Evolutionary conservation across 148 eudicot species (phyloP).

Genomic region (Oxyria digyna): DNA sequence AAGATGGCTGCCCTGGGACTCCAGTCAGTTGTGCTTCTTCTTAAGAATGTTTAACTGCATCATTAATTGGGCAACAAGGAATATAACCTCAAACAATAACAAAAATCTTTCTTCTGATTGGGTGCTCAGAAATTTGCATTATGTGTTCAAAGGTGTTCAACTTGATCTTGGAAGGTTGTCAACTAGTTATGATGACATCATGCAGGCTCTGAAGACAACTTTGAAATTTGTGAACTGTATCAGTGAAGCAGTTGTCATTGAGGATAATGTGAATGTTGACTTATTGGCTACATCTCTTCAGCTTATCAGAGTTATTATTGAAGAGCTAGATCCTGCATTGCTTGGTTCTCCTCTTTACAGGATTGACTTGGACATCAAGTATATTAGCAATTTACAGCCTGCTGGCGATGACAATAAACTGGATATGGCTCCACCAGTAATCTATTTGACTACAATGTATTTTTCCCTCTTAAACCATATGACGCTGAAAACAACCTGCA

Average conservation of each 20-base stretch:
- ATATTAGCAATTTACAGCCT: slow-evolving; percentile 16
- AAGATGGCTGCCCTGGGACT: no score
- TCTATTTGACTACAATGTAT: slow-evolving; percentile 32
- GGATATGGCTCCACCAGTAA: slow-evolving; percentile 54
- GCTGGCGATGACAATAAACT: slow-evolving; percentile 16
- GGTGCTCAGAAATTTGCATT: no score
- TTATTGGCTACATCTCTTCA: slow-evolving; percentile 22
- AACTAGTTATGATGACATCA: slow-evolving; percentile 33
- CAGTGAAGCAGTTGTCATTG: slow-evolving; percentile 24
- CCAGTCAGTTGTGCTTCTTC: slow-evolving; percentile 42
- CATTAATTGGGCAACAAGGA: slow-evolving; percentile 22
- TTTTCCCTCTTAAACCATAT: slow-evolving; percentile 23
- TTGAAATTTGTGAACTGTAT: slow-evolving; percentile 30
- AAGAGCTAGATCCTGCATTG: slow-evolving; percentile 50
- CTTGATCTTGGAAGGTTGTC: slow-evolving; percentile 23
- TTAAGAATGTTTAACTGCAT: slow-evolving; percentile 30
- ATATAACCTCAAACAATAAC: slow-evolving; percentile 21
- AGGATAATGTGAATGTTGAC: slow-evolving; percentile 18
- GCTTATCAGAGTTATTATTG: slow-evolving; percentile 32
- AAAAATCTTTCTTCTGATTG: slow-evolving; percentile 19
- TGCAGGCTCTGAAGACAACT: slow-evolving; percentile 34
- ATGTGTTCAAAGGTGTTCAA: slow-evolving; percentile 50
- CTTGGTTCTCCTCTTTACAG: slow-evolving; percentile 66
- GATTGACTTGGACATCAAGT: slow-evolving; percentile 36
- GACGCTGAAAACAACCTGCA: slow-evolving; percentile 16